Conservation (phyloP, 768 basidiomycete species). For the Calocybe indica region DNA sequence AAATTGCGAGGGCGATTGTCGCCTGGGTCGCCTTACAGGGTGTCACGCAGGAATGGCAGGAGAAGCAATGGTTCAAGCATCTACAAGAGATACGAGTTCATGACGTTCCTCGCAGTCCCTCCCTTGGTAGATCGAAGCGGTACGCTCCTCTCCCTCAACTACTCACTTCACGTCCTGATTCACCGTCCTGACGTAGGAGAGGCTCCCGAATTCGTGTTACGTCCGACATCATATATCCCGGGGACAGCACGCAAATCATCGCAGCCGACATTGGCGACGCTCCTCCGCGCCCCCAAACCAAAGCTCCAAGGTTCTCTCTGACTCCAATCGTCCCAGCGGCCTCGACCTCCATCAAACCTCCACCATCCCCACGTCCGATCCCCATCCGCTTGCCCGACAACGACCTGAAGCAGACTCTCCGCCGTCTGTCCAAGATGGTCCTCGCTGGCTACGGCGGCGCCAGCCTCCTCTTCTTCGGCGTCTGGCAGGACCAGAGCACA, state of each 20-base stretch:
- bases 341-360: slow-evolving; percentile 2
- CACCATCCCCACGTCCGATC: slow-evolving; percentile 5
- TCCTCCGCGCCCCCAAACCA: slow-evolving; percentile 25
- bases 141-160: slow-evolving; percentile 29
- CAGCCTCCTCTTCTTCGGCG: slow-evolving; percentile 75
- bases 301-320: slow-evolving; percentile 6
- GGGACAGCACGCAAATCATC: slow-evolving; percentile 65
- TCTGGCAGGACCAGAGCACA: slow-evolving; percentile 35
- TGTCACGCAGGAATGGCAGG: slow-evolving; percentile 77
- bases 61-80: slow-evolving; percentile 59
- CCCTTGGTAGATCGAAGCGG: slow-evolving; percentile 6
- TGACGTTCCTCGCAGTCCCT: slow-evolving; percentile 18
- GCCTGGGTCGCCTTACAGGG: slow-evolving; percentile 81
- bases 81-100: slow-evolving; percentile 64
- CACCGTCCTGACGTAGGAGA: slow-evolving; percentile 14
- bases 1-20: slow-evolving; percentile 64
- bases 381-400: slow-evolving; percentile 24
- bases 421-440: slow-evolving; percentile 77
- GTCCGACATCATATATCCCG: slow-evolving; percentile 65
- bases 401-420: slow-evolving; percentile 64
- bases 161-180: slow-evolving; percentile 2
- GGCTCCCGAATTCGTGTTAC: slow-evolving; percentile 67
- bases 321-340: slow-evolving; percentile 4
- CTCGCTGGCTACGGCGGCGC: slow-evolving; percentile 84
- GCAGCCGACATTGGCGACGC: slow-evolving; percentile 77